Conservation (phyloP, 2,329 filamentous ascomycete genomes). For the Trichophyton equinum region DNA sequence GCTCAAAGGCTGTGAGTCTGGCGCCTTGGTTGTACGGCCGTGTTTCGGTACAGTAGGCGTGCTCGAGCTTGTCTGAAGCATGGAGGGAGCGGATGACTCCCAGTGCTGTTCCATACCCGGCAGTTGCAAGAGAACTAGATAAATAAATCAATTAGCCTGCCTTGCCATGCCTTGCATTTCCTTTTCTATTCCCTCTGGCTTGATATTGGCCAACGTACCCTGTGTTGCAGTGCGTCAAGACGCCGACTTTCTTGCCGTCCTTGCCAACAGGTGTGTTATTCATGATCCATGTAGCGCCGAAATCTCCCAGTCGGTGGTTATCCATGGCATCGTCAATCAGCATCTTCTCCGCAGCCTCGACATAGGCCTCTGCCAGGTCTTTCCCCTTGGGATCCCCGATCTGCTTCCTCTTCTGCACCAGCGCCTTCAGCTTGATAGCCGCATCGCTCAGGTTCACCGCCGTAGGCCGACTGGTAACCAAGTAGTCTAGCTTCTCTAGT, state of each 20-base stretch:
- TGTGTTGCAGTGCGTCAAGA: conserved; percentile 96
- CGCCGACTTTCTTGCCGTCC: conserved; percentile 51
- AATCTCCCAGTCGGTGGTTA: conserved; percentile 71
- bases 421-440: conserved; percentile 61
- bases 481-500: conserved; percentile 64
- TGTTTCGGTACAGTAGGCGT: conserved; percentile 93
- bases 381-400: conserved; percentile 24
- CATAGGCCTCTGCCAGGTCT: conserved; percentile 56
- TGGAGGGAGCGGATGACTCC: conserved; percentile 83
- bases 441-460: conserved; percentile 92
- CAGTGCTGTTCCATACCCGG: conserved; percentile 91
- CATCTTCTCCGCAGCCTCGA: conserved; percentile 72
- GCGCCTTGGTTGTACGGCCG: conserved; percentile 97
- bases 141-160: neutral
- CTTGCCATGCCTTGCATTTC: neutral
- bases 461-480: conserved; percentile 80
- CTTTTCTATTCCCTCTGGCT: neutral
- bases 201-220: conserved; percentile 42
- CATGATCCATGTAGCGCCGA: conserved; percentile 73
- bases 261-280: conserved; percentile 41
- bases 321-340: conserved; percentile 74
- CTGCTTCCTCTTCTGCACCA: conserved; percentile 40
- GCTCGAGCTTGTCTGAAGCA: conserved; percentile 51
- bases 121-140: conserved; percentile 75
- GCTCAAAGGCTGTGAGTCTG: conserved; percentile 84